Evolutionary conservation across 2,329 filamentous ascomycete species (phyloP).

Genomic region (Cucurbitaria berberidis): DNA sequence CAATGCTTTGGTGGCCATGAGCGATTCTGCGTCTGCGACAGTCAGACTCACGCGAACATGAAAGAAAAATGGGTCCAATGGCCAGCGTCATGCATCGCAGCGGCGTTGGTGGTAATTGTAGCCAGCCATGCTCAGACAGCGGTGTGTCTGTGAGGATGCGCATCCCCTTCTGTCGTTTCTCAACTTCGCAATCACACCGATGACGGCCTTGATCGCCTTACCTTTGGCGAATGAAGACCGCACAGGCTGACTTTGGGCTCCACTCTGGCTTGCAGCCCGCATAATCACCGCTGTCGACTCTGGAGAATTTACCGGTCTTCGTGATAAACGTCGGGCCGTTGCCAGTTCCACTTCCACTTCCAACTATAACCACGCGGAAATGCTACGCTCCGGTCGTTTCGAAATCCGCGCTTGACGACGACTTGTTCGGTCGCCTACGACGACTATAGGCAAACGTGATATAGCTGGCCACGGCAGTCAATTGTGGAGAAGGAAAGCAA

Average conservation of each 20-base stretch:
- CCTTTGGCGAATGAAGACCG: conserved; percentile 20
- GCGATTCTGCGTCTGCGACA: conserved; percentile 4
- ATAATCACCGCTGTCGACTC: conserved; percentile 18
- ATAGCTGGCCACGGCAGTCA: conserved; percentile 28
- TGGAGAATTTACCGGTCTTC: conserved; percentile 15
- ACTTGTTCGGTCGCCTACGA: not conserved
- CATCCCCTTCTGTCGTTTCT: conserved; percentile 5
- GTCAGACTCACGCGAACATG: conserved; percentile 17
- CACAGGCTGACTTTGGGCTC: conserved; percentile 15
- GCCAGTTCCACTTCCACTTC: not conserved
- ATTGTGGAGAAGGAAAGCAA: conserved; percentile 17
- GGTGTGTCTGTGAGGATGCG: conserved; percentile 18
- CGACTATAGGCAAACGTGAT: conserved; percentile 11
- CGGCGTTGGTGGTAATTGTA: not conserved
- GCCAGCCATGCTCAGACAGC: conserved; percentile 5
- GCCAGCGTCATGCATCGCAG: not conserved
- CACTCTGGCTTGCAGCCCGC: conserved; percentile 24
- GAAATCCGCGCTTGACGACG: not conserved
- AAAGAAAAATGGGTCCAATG: not conserved
- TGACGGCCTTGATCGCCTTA: conserved; percentile 12
- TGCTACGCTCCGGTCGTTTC: not conserved
- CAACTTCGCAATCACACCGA: conserved; percentile 24
- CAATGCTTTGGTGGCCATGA: conserved; percentile 3
- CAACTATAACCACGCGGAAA: not conserved
- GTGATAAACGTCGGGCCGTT: conserved; percentile 1